phyloP scores from a whole-genome alignment of 495 filamentous ascomycete species.

The Amniculicola lignicola region DNA sequence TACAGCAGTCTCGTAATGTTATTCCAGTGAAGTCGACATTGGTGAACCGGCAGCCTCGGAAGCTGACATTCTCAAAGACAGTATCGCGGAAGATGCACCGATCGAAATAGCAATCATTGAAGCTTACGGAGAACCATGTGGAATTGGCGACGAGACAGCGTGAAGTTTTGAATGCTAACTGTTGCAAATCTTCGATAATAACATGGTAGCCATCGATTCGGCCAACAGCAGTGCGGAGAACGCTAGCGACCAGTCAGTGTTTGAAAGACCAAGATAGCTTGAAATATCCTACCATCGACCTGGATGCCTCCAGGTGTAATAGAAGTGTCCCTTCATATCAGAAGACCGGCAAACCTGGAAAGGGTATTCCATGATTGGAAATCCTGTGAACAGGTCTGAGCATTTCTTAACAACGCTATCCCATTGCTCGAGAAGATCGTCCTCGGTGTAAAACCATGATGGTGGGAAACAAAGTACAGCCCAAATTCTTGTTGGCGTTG shows the following conservation, averaged over 20 bases:
- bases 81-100: constrained; percentile 2
- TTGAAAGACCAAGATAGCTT: too few relatives aligned
- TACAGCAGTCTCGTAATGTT: too few relatives aligned
- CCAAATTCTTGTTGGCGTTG: neutral
- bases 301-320: neutral
- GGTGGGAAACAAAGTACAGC: neutral
- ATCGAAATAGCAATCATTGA: neutral
- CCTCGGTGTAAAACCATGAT: neutral
- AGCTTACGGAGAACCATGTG: neutral
- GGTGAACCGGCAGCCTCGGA: neutral
- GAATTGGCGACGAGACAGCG: constrained; percentile 3
- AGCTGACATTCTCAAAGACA: neutral
- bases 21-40: too few relatives aligned
- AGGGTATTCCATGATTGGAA: neutral
- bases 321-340: neutral
- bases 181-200: neutral
- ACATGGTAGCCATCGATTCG: neutral
- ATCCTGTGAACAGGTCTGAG: neutral
- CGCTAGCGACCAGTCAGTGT: neutral
- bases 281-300: neutral
- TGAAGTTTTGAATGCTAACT: neutral
- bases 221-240: neutral
- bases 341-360: neutral
- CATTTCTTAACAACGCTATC: neutral
- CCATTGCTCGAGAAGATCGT: neutral